These are phyloP conservation scores for Linum trigynum DNA, from an alignment of 345 rosid species.

Conservation along the genomic window DNA sequence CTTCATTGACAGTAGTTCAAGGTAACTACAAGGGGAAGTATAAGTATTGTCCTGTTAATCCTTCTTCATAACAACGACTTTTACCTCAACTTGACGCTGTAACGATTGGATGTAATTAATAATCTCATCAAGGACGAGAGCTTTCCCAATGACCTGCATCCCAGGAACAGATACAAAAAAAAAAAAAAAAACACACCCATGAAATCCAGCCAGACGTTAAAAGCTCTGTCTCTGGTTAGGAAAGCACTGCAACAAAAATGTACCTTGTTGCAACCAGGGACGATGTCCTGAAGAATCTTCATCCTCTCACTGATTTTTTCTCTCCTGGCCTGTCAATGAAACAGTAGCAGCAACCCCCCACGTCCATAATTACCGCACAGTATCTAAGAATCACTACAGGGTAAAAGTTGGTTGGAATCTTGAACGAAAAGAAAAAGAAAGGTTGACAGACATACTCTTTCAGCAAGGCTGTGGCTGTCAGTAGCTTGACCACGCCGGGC, in stretches of 20 bases:
- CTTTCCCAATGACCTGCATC: conserved; percentile 80
- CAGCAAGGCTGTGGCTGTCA: conserved; percentile 93
- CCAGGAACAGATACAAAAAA: background rate
- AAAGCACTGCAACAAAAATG: background rate
- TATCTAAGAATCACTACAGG: too few relatives aligned
- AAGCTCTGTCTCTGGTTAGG: background rate
- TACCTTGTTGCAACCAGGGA: conserved; percentile 92
- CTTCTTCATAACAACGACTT: background rate
- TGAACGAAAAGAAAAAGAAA: background rate
- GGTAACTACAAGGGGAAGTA: too few relatives aligned
- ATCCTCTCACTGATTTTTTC: conserved; percentile 89
- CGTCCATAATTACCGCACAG: background rate
- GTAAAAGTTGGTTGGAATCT: background rate
- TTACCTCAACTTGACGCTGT: conserved; percentile 86
- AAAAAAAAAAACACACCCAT: background rate
- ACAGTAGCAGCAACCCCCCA: background rate
- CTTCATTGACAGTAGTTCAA: background rate
- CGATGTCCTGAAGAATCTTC: conserved; percentile 88
- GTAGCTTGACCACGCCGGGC: conserved; percentile 97
- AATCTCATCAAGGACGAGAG: conserved; percentile 83
- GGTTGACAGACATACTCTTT: conserved; percentile 52
- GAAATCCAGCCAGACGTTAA: too few relatives aligned
- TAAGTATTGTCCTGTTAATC: too few relatives aligned
- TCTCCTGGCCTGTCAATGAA: conserved; percentile 61
- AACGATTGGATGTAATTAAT: conserved; percentile 85